phyloP scores from a whole-genome alignment of 2,329 filamentous ascomycete genomes.

The Pseudogymnoascus sp. region DNA sequence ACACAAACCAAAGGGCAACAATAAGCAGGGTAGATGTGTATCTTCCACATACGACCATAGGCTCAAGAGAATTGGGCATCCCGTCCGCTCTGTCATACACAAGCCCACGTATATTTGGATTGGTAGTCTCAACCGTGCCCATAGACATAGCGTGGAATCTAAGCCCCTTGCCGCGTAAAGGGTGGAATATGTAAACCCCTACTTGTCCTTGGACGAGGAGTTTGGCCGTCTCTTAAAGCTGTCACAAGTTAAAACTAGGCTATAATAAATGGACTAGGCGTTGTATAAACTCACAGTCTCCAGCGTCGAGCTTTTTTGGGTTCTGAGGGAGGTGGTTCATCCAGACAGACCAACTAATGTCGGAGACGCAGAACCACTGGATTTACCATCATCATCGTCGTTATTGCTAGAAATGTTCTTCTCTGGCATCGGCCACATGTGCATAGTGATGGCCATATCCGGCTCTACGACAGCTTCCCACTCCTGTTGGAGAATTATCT shows the following conservation, averaged over 20 bases:
- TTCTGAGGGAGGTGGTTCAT: not conserved
- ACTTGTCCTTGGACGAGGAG: not conserved
- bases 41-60: not conserved
- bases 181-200: not conserved
- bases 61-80: too few species aligned
- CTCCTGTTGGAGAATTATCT: conserved; percentile 69
- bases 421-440: conserved; percentile 50
- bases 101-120: too few species aligned
- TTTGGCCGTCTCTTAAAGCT: not conserved
- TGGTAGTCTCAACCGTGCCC: too few species aligned
- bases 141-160: not conserved
- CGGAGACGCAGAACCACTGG: not conserved
- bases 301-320: not conserved
- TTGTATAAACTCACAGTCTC: not conserved
- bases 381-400: not conserved
- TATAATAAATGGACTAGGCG: not conserved
- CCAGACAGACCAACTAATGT: too few species aligned
- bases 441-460: conserved; percentile 60
- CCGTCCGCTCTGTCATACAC: too few species aligned
- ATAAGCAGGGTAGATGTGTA: not conserved
- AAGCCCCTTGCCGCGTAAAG: not conserved
- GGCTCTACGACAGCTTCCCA: conserved; percentile 76
- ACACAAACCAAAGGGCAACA: not conserved
- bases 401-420: conserved; percentile 17
- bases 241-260: not conserved